Conservation (phyloP, 805 yeast species). For the Saccharomycopsis lassenensis region DNA sequence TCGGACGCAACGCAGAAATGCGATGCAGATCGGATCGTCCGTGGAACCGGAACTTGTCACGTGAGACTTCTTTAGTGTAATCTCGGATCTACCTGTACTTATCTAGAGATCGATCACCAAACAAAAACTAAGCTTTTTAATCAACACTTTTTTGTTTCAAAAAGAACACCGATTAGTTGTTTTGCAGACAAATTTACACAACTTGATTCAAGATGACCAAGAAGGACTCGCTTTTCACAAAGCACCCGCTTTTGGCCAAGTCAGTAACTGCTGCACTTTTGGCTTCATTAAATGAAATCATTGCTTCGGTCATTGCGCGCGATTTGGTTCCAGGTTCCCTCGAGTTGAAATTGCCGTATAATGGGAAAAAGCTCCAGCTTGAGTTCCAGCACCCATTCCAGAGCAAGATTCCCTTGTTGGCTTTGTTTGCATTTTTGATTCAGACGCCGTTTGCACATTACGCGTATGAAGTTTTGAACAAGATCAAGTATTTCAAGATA, state of each 20-base stretch:
- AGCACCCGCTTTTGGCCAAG: constrained; percentile 49
- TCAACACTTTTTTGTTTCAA: too few relatives aligned
- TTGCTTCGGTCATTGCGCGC: constrained; percentile 41
- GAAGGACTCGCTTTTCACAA: too few relatives aligned
- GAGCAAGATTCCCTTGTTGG: constrained; percentile 39
- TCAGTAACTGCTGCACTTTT: constrained; percentile 44
- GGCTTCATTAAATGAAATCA: constrained; percentile 45
- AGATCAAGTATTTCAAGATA: constrained; percentile 23
- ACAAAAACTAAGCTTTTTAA: too few relatives aligned
- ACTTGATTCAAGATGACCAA: too few relatives aligned
- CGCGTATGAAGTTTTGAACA: constrained; percentile 36
- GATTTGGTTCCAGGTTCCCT: constrained; percentile 24
- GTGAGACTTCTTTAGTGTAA: too few relatives aligned
- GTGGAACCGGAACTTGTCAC: too few relatives aligned
- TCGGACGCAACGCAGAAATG: too few relatives aligned
- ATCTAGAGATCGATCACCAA: too few relatives aligned
- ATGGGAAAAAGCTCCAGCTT: constrained; percentile 15
- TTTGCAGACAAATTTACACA: too few relatives aligned
- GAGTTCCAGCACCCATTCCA: constrained; percentile 32
- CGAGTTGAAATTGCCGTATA: constrained; percentile 8
- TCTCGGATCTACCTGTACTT: too few relatives aligned
- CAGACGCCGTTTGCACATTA: constrained; percentile 51
- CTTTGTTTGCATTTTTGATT: constrained; percentile 41
- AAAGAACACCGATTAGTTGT: too few relatives aligned
- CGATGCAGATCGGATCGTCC: too few relatives aligned